Percentiles rank a stretch among this genome's conserved stretches.
Conservation (phyloP, 148 eudicot species). For the Drosera capensis region DNA sequence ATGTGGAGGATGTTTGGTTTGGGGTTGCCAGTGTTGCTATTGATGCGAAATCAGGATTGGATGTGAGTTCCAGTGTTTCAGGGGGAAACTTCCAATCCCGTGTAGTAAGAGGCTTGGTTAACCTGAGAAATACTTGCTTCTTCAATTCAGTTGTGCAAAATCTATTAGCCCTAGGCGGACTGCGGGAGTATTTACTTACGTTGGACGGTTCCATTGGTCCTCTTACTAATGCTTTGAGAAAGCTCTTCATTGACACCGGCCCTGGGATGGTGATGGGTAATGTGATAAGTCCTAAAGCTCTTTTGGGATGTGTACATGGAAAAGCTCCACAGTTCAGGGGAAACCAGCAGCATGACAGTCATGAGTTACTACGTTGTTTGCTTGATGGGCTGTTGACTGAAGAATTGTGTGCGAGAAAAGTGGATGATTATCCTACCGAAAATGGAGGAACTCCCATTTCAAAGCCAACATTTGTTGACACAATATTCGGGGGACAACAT, state of each 20-base stretch:
- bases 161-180: slow-evolving; percentile 48
- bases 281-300: slow-evolving; percentile 50
- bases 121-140: slow-evolving; percentile 92
- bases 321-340: slow-evolving; percentile 92
- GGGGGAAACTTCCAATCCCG: slow-evolving; percentile 27
- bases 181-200: slow-evolving; percentile 38
- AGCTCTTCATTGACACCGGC: slow-evolving; percentile 40
- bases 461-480: slow-evolving; percentile 49
- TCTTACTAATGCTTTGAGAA: slow-evolving; percentile 50
- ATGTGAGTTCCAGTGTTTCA: slow-evolving; percentile 7
- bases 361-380: slow-evolving; percentile 80
- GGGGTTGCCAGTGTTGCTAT: slow-evolving; percentile 50
- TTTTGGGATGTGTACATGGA: slow-evolving; percentile 57
- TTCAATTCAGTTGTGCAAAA: slow-evolving; percentile 90
- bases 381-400: slow-evolving; percentile 73
- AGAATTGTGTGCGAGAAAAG: slow-evolving; percentile 33
- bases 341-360: slow-evolving; percentile 88
- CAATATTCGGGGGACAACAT: slow-evolving; percentile 70
- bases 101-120: slow-evolving; percentile 57
- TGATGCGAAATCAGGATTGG: slow-evolving; percentile 28
- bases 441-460: slow-evolving; percentile 13
- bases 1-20: slow-evolving; percentile 88
- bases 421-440: slow-evolving; percentile 12
- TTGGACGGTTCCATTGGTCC: slow-evolving; percentile 56
- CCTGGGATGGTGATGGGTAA: slow-evolving; percentile 24